Evolutionary conservation across 148 eudicot genomes (phyloP), one percentile per base, ranked within the genome.

Genomic region (Spergularia bocconei): DNA sequence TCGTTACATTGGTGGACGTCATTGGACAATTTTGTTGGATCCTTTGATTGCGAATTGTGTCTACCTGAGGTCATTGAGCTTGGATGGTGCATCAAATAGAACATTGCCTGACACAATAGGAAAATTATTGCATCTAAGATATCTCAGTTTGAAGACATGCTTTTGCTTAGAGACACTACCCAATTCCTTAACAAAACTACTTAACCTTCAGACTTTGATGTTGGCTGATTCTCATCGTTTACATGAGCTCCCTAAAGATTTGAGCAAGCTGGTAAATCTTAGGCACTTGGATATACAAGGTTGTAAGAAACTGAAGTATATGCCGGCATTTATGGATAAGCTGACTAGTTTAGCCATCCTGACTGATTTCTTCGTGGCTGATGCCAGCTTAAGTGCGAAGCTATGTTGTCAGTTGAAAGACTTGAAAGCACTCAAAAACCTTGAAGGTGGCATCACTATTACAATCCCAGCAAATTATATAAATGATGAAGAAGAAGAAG

Each of bases 41-140:
- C 44, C 44, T 4, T 41, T 41, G 48, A 9, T 44, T 9, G 10
- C 48, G 8, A 44, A 44, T 44, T 44, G 48, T 6, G 48, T 44
- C 4, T 6, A 44, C 10, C 9, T 44, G 5, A 4, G 48, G 48
- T 44, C 48, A 0, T 44, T 44, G 10, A 44, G 48, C 48, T 44
- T 44, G 48, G 48, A 44, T 6, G 48, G 48, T 44, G 8, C 8
- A 44, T 6, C 8, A 6, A 44, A 4, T 44, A 47, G 48, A 47
- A 41, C 7, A 10, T 21, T 67, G 13, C 70, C 70, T 3, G 29
- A 53, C 33, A 47, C 70, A 9, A 67, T 67, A n/a, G 70, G 73
- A 10, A 70, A 54, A 52, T 33, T 70, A 44, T 20, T 70, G 13
- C 73, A 70, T 70, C 16, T 70, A 20, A 70, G 73, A 57, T 7